phyloP scores from a whole-genome alignment of 768 basidiomycete genomes.

The Termitomyces sp. region DNA sequence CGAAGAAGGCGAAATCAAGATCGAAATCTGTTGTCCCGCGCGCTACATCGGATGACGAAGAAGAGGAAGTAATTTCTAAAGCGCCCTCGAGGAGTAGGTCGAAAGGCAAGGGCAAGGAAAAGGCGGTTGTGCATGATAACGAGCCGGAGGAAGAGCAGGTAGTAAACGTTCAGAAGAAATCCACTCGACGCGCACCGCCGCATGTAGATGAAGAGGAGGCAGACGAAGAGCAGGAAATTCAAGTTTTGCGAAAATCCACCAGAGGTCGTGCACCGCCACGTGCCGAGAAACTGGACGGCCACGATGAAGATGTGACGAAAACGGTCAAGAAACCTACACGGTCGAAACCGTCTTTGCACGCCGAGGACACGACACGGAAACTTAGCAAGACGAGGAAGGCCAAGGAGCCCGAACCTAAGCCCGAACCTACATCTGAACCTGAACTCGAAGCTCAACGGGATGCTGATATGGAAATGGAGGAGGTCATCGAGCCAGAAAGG shows the following conservation, averaged over 20 bases:
- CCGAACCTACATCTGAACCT: neutral
- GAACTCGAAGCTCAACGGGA: slow-evolving; percentile 1
- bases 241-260: slow-evolving; percentile 6
- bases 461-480: slow-evolving; percentile 10
- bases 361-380: slow-evolving; percentile 4
- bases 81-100: slow-evolving; percentile 10
- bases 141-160: slow-evolving; percentile 5
- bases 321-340: slow-evolving; percentile 13
- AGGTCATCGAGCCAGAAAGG: slow-evolving; percentile 9
- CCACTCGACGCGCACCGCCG: neutral
- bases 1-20: slow-evolving; percentile 18
- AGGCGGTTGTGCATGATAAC: slow-evolving; percentile 6
- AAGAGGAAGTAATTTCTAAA: slow-evolving; percentile 6
- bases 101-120: slow-evolving; percentile 9
- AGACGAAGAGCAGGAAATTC: neutral
- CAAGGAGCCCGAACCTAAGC: neutral
- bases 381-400: slow-evolving; percentile 7
- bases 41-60: slow-evolving; percentile 14
- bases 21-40: slow-evolving; percentile 18
- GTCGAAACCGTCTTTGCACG: slow-evolving; percentile 3
- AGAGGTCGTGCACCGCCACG: slow-evolving; percentile 1
- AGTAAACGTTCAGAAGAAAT: slow-evolving; percentile 9
- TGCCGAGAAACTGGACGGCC: slow-evolving; percentile 1
- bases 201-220: slow-evolving; percentile 4
- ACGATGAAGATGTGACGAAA: slow-evolving; percentile 4